Percentiles rank a stretch among this genome's conserved stretches.
Conservation (phyloP, 2,329 filamentous ascomycete genomes). For the Trichoderma aggressivum region DNA sequence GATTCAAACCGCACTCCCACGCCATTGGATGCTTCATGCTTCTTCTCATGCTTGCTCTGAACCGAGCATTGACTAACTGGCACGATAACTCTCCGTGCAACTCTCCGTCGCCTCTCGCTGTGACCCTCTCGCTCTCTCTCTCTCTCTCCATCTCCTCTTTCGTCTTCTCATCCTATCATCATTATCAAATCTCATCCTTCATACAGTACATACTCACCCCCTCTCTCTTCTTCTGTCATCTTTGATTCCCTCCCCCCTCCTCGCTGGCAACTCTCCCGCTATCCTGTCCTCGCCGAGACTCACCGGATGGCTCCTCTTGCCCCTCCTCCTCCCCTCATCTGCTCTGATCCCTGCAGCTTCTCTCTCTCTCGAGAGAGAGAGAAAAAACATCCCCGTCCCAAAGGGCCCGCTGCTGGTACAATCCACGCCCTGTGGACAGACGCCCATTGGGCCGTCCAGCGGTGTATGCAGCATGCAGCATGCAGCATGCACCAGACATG, state of each 20-base stretch:
- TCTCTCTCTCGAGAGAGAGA: background rate
- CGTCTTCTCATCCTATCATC: background rate
- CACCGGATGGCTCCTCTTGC: conserved; percentile 12
- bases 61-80: background rate
- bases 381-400: background rate
- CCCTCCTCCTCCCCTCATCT: conserved; percentile 15
- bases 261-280: background rate
- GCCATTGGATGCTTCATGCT: background rate
- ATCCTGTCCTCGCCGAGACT: conserved; percentile 7
- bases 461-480: conserved; percentile 14
- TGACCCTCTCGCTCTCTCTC: background rate
- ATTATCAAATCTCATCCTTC: background rate
- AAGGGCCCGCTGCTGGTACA: conserved; percentile 7
- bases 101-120: background rate
- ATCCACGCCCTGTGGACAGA: conserved; percentile 9
- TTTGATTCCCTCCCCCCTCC: background rate
- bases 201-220: background rate
- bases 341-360: conserved; percentile 11
- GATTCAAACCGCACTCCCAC: background rate
- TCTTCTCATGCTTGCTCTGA: background rate
- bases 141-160: background rate
- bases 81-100: background rate
- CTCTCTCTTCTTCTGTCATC: background rate
- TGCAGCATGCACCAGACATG: conserved; percentile 12
- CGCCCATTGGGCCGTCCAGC: conserved; percentile 7